Conservation (phyloP, 768 basidiomycete species). For the Suillus luteus region DNA sequence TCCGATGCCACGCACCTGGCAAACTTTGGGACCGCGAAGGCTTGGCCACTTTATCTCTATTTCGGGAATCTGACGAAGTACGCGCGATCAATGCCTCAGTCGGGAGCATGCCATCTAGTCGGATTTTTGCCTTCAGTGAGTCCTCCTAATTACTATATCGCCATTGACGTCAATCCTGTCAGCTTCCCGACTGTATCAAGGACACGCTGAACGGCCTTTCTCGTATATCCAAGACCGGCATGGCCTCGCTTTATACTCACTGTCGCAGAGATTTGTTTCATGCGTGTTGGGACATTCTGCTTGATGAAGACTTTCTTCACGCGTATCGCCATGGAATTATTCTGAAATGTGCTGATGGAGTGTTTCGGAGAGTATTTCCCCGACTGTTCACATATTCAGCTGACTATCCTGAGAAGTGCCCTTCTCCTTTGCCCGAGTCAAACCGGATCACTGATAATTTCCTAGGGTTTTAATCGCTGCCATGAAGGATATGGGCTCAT, state of each 20-base stretch:
- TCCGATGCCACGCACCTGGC: no score
- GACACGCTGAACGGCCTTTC: background rate
- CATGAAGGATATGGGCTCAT: background rate
- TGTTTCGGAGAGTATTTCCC: conserved; percentile 20
- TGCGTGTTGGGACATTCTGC: conserved; percentile 13
- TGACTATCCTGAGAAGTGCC: conserved; percentile 26
- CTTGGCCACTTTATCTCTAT: no score
- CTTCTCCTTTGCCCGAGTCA: no score
- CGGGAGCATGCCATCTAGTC: conserved; percentile 21
- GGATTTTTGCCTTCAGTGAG: background rate
- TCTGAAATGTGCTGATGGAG: conserved; percentile 18
- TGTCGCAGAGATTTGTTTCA: conserved; percentile 15
- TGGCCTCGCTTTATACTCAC: background rate
- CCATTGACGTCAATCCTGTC: background rate
- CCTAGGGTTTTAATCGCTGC: conserved; percentile 15
- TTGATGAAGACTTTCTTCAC: conserved; percentile 5
- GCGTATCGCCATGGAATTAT: conserved; percentile 20
- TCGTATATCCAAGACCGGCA: background rate
- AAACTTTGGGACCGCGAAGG: no score
- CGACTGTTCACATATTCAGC: conserved; percentile 25
- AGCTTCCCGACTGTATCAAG: background rate
- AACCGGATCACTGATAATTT: conserved; percentile 15
- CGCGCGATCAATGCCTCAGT: conserved; percentile 12
- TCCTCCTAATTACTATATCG: conserved; percentile 20
- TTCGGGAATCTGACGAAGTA: conserved; percentile 11